Evolutionary conservation across 208 protist genomes (phyloP).

Genomic region (Leishmania guyanensis): DNA sequence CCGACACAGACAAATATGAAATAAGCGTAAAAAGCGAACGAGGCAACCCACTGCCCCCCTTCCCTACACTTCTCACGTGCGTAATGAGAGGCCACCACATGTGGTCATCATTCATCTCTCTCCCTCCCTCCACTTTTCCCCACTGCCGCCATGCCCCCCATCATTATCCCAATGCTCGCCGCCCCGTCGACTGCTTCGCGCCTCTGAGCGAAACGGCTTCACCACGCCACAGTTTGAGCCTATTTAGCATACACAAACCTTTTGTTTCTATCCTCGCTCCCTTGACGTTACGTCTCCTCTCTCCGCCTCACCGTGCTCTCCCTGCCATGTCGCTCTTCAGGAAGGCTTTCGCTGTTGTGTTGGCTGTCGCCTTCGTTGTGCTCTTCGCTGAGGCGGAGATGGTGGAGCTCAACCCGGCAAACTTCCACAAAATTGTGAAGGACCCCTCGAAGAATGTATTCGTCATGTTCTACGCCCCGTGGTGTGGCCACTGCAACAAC

Average conservation of each 20-base stretch:
- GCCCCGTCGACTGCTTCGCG: too few relatives aligned
- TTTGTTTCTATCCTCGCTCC: neutral
- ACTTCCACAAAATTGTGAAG: constrained; percentile 81
- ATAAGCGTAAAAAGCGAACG: neutral
- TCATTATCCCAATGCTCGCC: too few relatives aligned
- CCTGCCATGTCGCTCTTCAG: constrained; percentile 14
- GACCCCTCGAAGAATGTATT: constrained; percentile 93
- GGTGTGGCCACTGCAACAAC: constrained; percentile 97
- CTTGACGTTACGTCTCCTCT: neutral
- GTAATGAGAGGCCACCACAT: neutral
- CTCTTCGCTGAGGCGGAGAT: constrained; percentile 42
- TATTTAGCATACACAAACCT: too few relatives aligned
- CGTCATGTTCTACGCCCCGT: constrained; percentile 96
- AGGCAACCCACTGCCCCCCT: neutral
- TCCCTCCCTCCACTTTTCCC: neutral
- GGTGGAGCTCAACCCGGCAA: constrained; percentile 71
- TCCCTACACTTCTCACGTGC: neutral
- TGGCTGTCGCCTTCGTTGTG: constrained; percentile 24
- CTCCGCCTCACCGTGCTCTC: neutral
- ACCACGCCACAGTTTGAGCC: too few relatives aligned
- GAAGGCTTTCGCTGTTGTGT: constrained; percentile 23
- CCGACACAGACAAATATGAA: neutral
- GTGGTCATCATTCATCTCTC: neutral
- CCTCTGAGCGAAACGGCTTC: too few relatives aligned
- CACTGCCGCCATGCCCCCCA: too few relatives aligned